phyloP scores from a whole-genome alignment of 495 filamentous ascomycete species.

The Lepraria neglecta region DNA sequence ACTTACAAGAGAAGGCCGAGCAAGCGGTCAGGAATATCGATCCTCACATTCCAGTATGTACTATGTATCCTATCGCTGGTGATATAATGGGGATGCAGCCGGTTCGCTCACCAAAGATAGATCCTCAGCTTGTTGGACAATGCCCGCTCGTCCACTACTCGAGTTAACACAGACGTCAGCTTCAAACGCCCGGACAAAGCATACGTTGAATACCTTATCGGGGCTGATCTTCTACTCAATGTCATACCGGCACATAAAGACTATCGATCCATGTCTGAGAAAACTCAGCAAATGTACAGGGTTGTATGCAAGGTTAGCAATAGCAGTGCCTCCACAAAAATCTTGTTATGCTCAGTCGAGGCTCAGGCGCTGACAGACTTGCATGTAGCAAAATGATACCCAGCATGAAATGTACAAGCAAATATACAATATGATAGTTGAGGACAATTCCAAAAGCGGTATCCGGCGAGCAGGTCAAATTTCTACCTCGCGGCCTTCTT shows the following conservation, averaged over 20 bases:
- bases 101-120: background rate
- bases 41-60: constrained; percentile 40
- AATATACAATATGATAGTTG: constrained; percentile 62
- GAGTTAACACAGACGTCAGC: constrained; percentile 47
- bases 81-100: background rate
- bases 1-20: constrained; percentile 53
- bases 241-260: constrained; percentile 67
- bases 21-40: constrained; percentile 39
- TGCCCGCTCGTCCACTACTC: constrained; percentile 44
- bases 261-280: constrained; percentile 33
- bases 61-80: background rate
- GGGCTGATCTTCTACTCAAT: constrained; percentile 68
- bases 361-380: background rate
- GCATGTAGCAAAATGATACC: constrained; percentile 30
- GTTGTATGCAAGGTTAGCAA: constrained; percentile 25
- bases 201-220: constrained; percentile 72
- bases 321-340: background rate
- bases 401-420: constrained; percentile 45
- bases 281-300: constrained; percentile 20
- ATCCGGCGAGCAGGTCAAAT: constrained; percentile 26
- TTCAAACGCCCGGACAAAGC: constrained; percentile 54
- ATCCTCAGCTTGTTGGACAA: constrained; percentile 45
- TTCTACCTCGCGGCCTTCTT: constrained; percentile 1
- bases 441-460: constrained; percentile 55
- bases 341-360: background rate